Evolutionary conservation across 257 asterid genomes (phyloP), one percentile per base, ranked within the genome.

Genomic region (Lycium ferocissimum): DNA sequence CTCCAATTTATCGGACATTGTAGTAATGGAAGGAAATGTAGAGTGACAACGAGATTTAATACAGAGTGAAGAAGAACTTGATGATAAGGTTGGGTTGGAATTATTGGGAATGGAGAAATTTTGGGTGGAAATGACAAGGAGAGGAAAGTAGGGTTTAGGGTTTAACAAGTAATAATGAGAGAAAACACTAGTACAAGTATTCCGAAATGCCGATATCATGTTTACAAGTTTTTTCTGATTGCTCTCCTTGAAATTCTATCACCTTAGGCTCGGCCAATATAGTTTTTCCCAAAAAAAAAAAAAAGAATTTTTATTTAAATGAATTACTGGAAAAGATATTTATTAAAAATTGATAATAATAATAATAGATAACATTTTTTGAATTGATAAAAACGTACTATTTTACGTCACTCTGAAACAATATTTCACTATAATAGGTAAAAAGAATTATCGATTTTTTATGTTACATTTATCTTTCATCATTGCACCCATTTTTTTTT

Each of bases 1-100:
- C 84, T 92, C 98, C 73, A 95, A 88, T 51, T 90, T 84, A 65
- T 86, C 93, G 43, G 88, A 15, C 4, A 91, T 59, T 38, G 92
- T 86, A 76, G 86, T 86, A 81, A 65, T 81, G 83, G 81, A 56
- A 5, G 76, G 62, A 71, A 84, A 83, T 65, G 87, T 57, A 38
- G 83, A 88, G 49, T 54, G 87, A 69, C 66, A 58, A 87, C 80
- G 70, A 80, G 49, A 3, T 26, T 58, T 40, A 56, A 1, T 26
- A 26, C 33, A 47, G 85, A 47, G 86, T 66, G 85, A 83, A 18
- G 51, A 38, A 80, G 59, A 83, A 26, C 33, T 26, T 26, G 33
- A 26, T 59, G 45, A 58, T 81, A 12, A 58, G 90, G 51, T 18
- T 12, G 17, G 66, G 26, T 14, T 53, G 43, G n/a, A 58, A 20